Evolutionary conservation across 83 land plant species (phyloP).

Genomic region (Picea abies): DNA sequence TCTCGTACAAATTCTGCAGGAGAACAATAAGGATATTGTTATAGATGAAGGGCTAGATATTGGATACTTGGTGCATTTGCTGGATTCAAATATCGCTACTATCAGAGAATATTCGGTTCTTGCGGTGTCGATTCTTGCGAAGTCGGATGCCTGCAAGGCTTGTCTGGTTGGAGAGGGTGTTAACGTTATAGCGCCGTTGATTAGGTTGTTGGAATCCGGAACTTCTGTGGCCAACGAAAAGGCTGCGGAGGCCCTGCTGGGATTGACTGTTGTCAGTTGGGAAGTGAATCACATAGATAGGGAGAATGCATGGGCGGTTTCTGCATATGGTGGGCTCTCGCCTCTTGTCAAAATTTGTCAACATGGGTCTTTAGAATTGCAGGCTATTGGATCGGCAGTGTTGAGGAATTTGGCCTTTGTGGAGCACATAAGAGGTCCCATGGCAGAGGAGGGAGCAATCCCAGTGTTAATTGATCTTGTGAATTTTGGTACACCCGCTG

Average conservation of each 20-base stretch:
- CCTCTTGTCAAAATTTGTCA: constrained; percentile 42
- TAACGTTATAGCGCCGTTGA: constrained; percentile 50
- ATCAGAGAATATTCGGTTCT: constrained; percentile 43
- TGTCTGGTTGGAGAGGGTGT: constrained; percentile 23
- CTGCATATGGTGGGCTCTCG: constrained; percentile 64
- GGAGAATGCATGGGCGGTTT: constrained; percentile 61
- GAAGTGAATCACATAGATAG: constrained; percentile 22
- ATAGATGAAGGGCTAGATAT: constrained; percentile 16
- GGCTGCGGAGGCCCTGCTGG: constrained; percentile 35
- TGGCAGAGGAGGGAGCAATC: constrained; percentile 55
- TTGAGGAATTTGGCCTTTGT: constrained; percentile 46
- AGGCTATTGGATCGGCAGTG: constrained; percentile 16
- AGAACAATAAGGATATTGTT: constrained; percentile 41
- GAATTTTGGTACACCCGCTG: constrained; percentile 28
- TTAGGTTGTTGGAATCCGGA: constrained; percentile 57
- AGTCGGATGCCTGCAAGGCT: constrained; percentile 30
- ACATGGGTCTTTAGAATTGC: not conserved
- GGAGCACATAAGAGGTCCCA: constrained; percentile 44
- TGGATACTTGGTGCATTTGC: constrained; percentile 23
- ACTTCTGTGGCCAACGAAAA: constrained; percentile 33
- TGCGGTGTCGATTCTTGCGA: constrained; percentile 35
- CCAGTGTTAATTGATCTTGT: constrained; percentile 32
- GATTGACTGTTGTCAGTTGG: constrained; percentile 27
- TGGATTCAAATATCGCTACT: constrained; percentile 35
- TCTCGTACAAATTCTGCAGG: constrained; percentile 31